Conservation (phyloP, 768 basidiomycete genomes). For the Sarcomyxa edulis region DNA sequence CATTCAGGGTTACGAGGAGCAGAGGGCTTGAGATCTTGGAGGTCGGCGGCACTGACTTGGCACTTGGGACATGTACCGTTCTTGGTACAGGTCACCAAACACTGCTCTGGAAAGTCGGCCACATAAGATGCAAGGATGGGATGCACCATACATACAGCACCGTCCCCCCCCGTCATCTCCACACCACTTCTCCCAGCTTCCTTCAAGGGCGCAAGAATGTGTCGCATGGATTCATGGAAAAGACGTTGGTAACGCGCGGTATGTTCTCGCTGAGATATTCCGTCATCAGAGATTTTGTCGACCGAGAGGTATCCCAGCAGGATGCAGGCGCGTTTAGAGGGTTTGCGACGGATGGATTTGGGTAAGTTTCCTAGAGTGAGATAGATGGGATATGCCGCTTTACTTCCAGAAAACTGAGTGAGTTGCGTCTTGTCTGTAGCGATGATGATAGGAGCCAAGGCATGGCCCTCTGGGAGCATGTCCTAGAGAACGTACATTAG, state of each 20-base stretch:
- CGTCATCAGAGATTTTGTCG: slow-evolving; percentile 19
- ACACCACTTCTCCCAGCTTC: slow-evolving; percentile 25
- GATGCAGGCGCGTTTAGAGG: slow-evolving; percentile 23
- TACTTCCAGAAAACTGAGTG: slow-evolving; percentile 26
- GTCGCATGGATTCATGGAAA: slow-evolving; percentile 30
- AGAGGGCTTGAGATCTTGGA: slow-evolving; percentile 5
- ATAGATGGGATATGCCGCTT: slow-evolving; percentile 39
- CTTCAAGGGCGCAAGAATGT: slow-evolving; percentile 24
- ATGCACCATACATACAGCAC: slow-evolving; percentile 15
- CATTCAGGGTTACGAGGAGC: not conserved
- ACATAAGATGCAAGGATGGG: slow-evolving; percentile 30
- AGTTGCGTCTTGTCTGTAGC: slow-evolving; percentile 33
- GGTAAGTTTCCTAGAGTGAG: slow-evolving; percentile 34
- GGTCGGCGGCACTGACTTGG: slow-evolving; percentile 10
- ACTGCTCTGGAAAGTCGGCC: slow-evolving; percentile 32
- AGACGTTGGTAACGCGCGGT: slow-evolving; percentile 18
- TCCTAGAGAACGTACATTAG: slow-evolving; percentile 1
- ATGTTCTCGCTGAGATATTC: slow-evolving; percentile 5
- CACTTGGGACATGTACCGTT: slow-evolving; percentile 22
- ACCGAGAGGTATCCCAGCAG: slow-evolving; percentile 35
- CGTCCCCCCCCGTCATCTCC: slow-evolving; percentile 25
- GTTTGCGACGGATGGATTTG: slow-evolving; percentile 24
- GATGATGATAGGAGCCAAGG: slow-evolving; percentile 31
- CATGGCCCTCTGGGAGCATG: slow-evolving; percentile 16
- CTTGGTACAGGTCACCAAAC: slow-evolving; percentile 21